Percentiles rank a stretch among this genome's conserved stretches.
Evolutionary conservation across 2,329 filamentous ascomycete genomes (phyloP).

Genomic region (Hymenoscyphus fructigenus): DNA sequence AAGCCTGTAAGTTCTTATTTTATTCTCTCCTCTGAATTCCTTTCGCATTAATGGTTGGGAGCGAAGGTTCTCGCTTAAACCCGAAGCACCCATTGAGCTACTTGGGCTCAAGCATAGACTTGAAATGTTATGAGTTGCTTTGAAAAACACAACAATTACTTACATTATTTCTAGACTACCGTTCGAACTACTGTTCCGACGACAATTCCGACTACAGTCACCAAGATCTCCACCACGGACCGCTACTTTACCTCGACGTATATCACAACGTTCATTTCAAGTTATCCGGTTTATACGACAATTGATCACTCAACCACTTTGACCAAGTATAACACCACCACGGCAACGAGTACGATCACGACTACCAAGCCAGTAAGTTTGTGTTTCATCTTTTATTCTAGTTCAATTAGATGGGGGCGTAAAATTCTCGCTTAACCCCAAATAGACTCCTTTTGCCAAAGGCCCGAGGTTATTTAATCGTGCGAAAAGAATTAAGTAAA

Average conservation of each 20-base stretch:
- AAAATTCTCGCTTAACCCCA: neutral
- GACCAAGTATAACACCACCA: conserved; percentile 1
- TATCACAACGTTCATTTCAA: conserved; percentile 11
- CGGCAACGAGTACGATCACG: neutral
- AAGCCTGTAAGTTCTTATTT: neutral
- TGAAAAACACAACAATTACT: neutral
- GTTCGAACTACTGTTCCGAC: conserved; percentile 6
- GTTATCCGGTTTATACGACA: conserved; percentile 5
- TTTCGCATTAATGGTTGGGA: neutral
- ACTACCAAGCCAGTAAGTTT: neutral
- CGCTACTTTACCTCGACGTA: conserved; percentile 17
- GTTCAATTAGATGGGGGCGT: neutral
- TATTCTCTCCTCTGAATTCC: neutral
- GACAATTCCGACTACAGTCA: conserved; percentile 8
- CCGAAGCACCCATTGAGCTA: neutral
- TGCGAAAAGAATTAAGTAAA: no score
- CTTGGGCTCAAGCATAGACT: neutral
- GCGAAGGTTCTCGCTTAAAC: neutral
- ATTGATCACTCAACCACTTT: conserved; percentile 4
- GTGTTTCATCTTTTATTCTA: neutral
- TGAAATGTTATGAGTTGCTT: neutral
- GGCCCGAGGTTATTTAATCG: neutral
- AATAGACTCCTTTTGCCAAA: neutral
- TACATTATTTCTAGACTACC: neutral
- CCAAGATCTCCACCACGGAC: neutral